Conservation (phyloP, 1,139 yeast genomes). For the Diutina scorzettiae region DNA sequence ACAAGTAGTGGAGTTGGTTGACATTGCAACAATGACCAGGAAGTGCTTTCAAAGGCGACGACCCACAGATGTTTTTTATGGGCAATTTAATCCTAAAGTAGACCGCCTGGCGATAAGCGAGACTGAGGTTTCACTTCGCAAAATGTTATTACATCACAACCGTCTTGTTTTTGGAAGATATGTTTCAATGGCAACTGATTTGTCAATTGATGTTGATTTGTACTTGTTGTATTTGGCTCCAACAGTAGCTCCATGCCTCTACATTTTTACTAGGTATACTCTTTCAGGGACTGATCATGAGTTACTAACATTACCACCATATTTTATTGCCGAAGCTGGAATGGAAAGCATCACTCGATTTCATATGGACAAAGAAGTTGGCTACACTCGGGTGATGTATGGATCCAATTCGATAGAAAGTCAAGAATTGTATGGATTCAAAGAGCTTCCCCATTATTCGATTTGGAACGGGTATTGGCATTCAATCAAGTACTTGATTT, state of each 20-base stretch:
- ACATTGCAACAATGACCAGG: not conserved
- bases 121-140: not conserved
- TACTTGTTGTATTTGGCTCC: not conserved
- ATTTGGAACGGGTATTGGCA: constrained; percentile 1
- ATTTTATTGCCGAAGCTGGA: not conserved
- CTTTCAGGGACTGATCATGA: not conserved
- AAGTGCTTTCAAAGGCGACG: not conserved
- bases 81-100: not conserved
- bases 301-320: not conserved
- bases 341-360: not conserved
- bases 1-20: not conserved
- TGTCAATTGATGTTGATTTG: not conserved
- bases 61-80: not conserved
- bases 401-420: not conserved
- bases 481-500: not conserved
- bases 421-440: not conserved
- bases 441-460: not conserved
- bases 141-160: not conserved
- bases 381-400: not conserved
- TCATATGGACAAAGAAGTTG: not conserved
- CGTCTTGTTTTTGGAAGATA: not conserved
- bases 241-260: not conserved
- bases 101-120: not conserved
- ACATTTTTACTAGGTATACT: not conserved
- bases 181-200: not conserved